Base-by-base conservation (phyloP, 306 rosid species). In the Lotus japonicus region DNA sequence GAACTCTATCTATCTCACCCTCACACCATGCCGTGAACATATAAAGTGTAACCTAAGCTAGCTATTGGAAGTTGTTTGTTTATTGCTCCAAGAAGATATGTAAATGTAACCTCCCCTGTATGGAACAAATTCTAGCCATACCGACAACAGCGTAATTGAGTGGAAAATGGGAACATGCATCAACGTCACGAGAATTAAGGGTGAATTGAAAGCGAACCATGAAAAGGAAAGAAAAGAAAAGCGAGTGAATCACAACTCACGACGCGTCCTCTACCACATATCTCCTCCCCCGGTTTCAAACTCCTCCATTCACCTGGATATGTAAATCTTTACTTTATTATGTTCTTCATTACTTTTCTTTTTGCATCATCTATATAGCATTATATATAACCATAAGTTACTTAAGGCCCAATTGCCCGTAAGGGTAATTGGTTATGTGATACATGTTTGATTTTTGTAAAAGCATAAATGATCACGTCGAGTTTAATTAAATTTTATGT, bases 231-330 rank as follows among this genome's bases (percentile, higher is more conserved):
- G 3, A 21, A 3, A 36, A 15, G 9, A 11, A 21, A 10, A 44
- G 15, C 3, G 43, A 16, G 2, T 7, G 31, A 28, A 28, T 43
- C 66, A 19, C 60, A 21, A 38, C 0, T 70, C 60, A 23, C 38
- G 6, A 51, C 7, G n/a, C 31, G 31, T 3, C 84, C 84, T 73
- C 63, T 50, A 73, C 84, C 87, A 77, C 80, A 82, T 79, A 85
- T 15, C 9, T 84, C 89, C 84, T 79, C 81, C 89, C 89, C 84
- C 48, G 5, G 81, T 69, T 41, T 71, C 3, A 38, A 75, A 3
- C 81, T 48, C 36, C 3, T 9, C 6, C 28, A 64, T 64, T 4
- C 2, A 28, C 3, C 2, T 21, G 26, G 31, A 26, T 31, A 5
- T 31, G 7, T 11, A n/a, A 74, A 57, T 55, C 70, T 58, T 48